Base-by-base conservation (phyloP, 441 rosid species). In the Adansonia grandidieri region DNA sequence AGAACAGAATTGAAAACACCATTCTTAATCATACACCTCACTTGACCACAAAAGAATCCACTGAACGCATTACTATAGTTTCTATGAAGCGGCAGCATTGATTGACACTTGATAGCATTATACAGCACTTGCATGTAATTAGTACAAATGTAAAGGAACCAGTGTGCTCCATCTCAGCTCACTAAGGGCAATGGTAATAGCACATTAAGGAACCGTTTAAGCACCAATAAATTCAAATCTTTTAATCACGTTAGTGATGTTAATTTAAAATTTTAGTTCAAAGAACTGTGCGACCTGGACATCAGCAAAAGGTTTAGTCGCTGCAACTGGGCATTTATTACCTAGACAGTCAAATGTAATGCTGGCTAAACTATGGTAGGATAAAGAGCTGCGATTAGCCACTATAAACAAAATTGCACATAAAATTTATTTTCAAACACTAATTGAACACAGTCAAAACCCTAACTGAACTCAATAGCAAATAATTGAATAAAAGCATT, bases 381-480 rank as follows among this genome's bases (percentile, higher is more conserved):
- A 45, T 10, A 10, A 14, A 45, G 71, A 66, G 28, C 19, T 9
- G 32, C 0, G 24, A 19, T 42, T 42, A 64, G 68, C 37, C 68
- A 64, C 7, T 13, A 71, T 53, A 61, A 24, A 15, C 6, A 71
- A 53, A 1, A 63, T 28, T 13, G 17, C 72, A 69, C 5, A 10
- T 11, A 11, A 69, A 20, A 11, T 11, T 20, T 69, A 57, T 68
- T 68, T 45, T 5, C 13, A 28, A 68, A 20, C 40, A 19, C 64
- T 56, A 58, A 73, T 8, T 44, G 42, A 73, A 42, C 67, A 42
- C 4, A 58, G 54, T 20, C 42, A 73, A 73, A 73, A 42, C 66
- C 65, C 76, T 73, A 73, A 42, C 6, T 58, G 54, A 73, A 19
- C 66, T 44, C 67, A 73, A 44, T 17, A 42, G 22, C 40, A 73